Evolutionary conservation across 805 yeast genomes (phyloP), one percentile per base, ranked within the genome.

Genomic region (Kodamaea kakaduensis): DNA sequence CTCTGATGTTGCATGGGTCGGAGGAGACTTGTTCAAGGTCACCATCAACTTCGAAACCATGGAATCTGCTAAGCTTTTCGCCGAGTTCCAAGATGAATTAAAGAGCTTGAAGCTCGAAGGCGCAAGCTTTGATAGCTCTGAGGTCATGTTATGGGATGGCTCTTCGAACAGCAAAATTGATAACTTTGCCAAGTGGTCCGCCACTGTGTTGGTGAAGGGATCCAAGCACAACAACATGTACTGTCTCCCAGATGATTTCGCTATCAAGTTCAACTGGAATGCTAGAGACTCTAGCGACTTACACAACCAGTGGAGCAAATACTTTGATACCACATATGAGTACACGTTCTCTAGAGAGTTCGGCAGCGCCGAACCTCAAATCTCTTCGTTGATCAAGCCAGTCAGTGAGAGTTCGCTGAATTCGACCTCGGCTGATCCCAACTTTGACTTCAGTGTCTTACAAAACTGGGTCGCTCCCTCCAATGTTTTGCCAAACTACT

Each of bases 31-130:
- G 31, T 50, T 37, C 39, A 45, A 50, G 40, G 51, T 47, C 26
- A 44, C 47, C 18, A 32, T 50, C 24, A 42, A 47, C 40, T 50
- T 48, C 18, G 41, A 47, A 23, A 42, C 51, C n/a, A 38, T 42
- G 16, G 46, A 31, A 21, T 22, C 42, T 27, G 38, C 36, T 21
- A 31, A 41, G 31, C 36, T 44, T 20, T 44, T 34, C 25, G 34
- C 37, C 16, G 34, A 34, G 32, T 34, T 34, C 32, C 42, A 41
- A 30, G 37, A 44, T 27, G 40, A 36, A 21, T 32, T 40, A 35
- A 43, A 41, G 25, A 23, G 42, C 22, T 30, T 36, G 22, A 31
- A 34, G 9, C 25, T 45, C 9, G 38, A 29, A 20, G 42, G 46
- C 9, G 38, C 45, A 12, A 43, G 45, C 9, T 31, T 30, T 17